Evolutionary conservation across 2,329 filamentous ascomycete genomes (phyloP).

Genomic region (Diaporthe citrichinensis): DNA sequence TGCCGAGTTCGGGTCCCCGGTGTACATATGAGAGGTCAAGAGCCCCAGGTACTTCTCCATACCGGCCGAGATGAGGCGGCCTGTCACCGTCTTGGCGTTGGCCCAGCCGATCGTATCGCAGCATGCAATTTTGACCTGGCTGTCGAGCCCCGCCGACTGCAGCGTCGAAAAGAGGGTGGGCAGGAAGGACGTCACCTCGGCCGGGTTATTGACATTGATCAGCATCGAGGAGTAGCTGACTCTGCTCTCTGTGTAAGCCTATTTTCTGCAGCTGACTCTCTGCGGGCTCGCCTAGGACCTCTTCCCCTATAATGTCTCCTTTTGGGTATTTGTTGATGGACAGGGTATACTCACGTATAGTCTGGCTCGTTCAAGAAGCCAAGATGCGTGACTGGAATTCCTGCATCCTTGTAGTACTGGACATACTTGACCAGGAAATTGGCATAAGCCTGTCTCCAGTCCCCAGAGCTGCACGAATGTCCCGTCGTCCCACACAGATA

Average conservation of each 20-base stretch:
- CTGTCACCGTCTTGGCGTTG: constrained; percentile 44
- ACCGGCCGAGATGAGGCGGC: constrained; percentile 29
- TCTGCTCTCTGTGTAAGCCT: constrained; percentile 33
- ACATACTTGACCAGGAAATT: constrained; percentile 63
- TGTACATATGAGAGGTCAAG: constrained; percentile 58
- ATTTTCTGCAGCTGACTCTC: not conserved
- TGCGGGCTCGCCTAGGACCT: not conserved
- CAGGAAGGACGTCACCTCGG: constrained; percentile 71
- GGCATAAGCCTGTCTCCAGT: constrained; percentile 64
- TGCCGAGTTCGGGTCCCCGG: constrained; percentile 55
- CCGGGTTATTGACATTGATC: constrained; percentile 89
- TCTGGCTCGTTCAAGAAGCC: constrained; percentile 65
- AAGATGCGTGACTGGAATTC: constrained; percentile 60
- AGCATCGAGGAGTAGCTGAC: constrained; percentile 62
- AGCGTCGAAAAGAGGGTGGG: constrained; percentile 60
- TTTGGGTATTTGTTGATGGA: no score
- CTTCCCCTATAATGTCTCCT: not conserved
- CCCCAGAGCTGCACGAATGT: constrained; percentile 55
- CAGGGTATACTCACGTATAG: constrained; percentile 46
- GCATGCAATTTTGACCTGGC: constrained; percentile 50
- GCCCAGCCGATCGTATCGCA: constrained; percentile 58
- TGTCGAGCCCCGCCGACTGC: constrained; percentile 49
- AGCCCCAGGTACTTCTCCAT: constrained; percentile 48
- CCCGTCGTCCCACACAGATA: constrained; percentile 60
- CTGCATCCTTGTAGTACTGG: constrained; percentile 59